Evolutionary conservation across 495 filamentous ascomycete genomes (phyloP).

Genomic region (Rhypophila decipiens): DNA sequence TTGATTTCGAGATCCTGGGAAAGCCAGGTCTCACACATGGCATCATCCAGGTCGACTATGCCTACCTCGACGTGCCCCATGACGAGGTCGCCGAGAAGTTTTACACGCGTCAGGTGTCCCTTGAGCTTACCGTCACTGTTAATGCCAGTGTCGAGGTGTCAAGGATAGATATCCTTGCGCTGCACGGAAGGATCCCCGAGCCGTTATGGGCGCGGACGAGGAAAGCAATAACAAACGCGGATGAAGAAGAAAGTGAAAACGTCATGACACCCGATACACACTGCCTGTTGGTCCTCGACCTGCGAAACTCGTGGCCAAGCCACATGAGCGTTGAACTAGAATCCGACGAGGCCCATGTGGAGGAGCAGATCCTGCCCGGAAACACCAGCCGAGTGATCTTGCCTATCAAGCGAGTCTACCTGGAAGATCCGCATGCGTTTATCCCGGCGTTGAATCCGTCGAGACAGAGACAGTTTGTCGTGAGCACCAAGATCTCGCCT

Average conservation of each 20-base stretch:
- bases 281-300: conserved; percentile 74
- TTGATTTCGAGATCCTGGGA: conserved; percentile 79
- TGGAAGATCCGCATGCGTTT: conserved; percentile 66
- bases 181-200: conserved; percentile 46
- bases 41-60: conserved; percentile 79
- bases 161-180: conserved; percentile 70
- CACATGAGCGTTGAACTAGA: conserved; percentile 57
- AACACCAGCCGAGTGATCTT: conserved; percentile 72
- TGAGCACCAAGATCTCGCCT: conserved; percentile 71
- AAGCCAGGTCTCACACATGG: conserved; percentile 79
- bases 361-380: conserved; percentile 65
- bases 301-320: conserved; percentile 82
- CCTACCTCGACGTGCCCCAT: conserved; percentile 57
- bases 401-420: conserved; percentile 66
- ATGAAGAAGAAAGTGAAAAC: conserved; percentile 16
- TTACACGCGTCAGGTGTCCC: conserved; percentile 74
- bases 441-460: conserved; percentile 76
- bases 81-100: conserved; percentile 64
- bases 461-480: conserved; percentile 79
- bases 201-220: conserved; percentile 37
- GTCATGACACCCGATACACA: conserved; percentile 48
- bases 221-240: conserved; percentile 1
- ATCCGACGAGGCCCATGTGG: conserved; percentile 26
- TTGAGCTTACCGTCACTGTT: conserved; percentile 82
- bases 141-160: conserved; percentile 81